A percentile compares a stretch with the other conserved stretches of the same genome.
Evolutionary conservation across 2,329 filamentous ascomycete species (phyloP).

Genomic region (Cordyceps fumosorosea): DNA sequence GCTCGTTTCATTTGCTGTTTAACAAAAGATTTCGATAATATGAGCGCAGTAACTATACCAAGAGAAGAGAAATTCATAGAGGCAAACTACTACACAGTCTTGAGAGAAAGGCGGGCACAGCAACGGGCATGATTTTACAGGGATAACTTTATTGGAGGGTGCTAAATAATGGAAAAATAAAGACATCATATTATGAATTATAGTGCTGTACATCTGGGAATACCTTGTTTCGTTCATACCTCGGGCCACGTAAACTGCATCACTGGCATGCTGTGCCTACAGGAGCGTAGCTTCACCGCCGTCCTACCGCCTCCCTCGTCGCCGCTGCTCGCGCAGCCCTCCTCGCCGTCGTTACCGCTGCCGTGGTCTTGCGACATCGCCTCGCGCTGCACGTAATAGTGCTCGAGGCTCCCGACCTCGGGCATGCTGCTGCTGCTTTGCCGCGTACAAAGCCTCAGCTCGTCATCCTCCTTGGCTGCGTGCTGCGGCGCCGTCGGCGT

Average conservation of each 20-base stretch:
- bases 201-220: background rate
- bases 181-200: background rate
- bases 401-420: background rate
- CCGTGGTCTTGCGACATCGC: background rate
- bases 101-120: no score
- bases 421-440: background rate
- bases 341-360: background rate
- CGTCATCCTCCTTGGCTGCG: background rate
- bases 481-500: background rate
- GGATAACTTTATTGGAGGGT: background rate
- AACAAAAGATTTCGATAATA: background rate
- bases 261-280: constrained; percentile 22
- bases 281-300: background rate
- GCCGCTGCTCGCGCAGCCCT: background rate
- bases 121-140: background rate
- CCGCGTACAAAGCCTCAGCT: background rate
- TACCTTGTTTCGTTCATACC: background rate
- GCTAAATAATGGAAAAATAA: background rate
- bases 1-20: no score
- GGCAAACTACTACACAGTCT: background rate
- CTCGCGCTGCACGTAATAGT: background rate
- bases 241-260: constrained; percentile 22
- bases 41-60: background rate
- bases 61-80: background rate
- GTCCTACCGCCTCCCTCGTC: background rate